Base-by-base conservation (phyloP, 768 basidiomycete genomes). In the Boletus edulis region DNA sequence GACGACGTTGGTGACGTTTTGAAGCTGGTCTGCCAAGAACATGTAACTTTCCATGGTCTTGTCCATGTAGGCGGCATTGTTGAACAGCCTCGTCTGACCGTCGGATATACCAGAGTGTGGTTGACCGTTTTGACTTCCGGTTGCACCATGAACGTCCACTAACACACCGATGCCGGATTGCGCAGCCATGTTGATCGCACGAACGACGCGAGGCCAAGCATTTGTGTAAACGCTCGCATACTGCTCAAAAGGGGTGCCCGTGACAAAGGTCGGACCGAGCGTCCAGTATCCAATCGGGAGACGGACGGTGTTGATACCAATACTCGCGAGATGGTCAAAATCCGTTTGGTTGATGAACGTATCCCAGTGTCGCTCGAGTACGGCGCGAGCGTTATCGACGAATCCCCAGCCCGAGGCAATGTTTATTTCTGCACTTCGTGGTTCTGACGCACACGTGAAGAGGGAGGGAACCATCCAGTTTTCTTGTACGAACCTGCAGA, bases 281-380 rank as follows among this genome's bases (percentile, higher is more conserved):
- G 60, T 70, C 79, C 79, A 82, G 61, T 78, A 78, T 37, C 85
- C 75, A 22, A 89, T 82, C 2, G 87, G 86, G 29, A 87, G 75
- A 29, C 86, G 76, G 38, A 86, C 81, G 22, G 81, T 76, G 57
- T 86, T 87, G 65, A 87, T 76, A 2, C 84, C 84, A 14, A 76
- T 73, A 31, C 72, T 68, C 0, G 75, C 74, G 18, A 91, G 76
- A 76, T 84, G 87, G 4, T 72, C 66, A 74, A 86, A 87, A 67
- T 92, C 90, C 2, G 73, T 68, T 41, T 85, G 79, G 8, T 71
- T 77, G 56, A 92, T 80, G 79, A 85, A 91, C 1, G 72, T 78
- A 66, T 89, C 85, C 87, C 89, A 91, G 69, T 91, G 90, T 10
- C 72, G 67, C 65, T 91, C 85, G 24, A 91, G 27, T 80, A 80